Evolutionary conservation across 2,329 filamentous ascomycete genomes (phyloP), one percentile per base, ranked within the genome.

Genomic region (Aspergillus brunneoviolaceus): DNA sequence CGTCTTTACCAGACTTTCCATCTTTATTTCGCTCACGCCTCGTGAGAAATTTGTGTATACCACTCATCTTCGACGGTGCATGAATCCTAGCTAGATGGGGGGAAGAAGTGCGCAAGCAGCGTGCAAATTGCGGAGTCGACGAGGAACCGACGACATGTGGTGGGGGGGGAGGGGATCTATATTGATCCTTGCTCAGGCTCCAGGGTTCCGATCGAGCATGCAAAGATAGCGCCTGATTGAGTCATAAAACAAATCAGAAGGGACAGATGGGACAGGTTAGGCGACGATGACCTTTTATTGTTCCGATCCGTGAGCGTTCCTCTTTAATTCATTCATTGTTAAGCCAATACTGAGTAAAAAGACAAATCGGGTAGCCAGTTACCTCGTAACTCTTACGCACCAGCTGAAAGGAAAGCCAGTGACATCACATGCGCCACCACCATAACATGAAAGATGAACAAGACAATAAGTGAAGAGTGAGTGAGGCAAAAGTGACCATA

Each of bases 41-140:
- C 5, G 75, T 76, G 57, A 79, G 70, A 57, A 79, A 77, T 45
- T 73, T 70, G 58, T 77, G 76, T 55, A 79, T 76, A 1, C 76
- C 74, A 66, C 73, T 77, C 77, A 79, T 79, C 19, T 60, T 62
- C 49, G 33, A 27, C 12, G 39, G 50, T 45, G n/a, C 56, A 48
- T 35, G 51, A 39, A 49, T 45, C 35, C 45, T 58, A 52, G 25
- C 51, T 57, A 53, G 33, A 62, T 51, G 49, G 29, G 45, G 57
- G 42, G 7, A 25, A 48, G 35, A 33, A 35, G 51, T 53, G 51
- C 49, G 55, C 54, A 60, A 52, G 19, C 59, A 52, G 19, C 60
- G 57, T 31, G 53, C 19, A 49, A 55, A 58, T 19, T 48, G 57
- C 53, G 49, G 33, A 39, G 29, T 42, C 50, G 31, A 51, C 51